A percentile compares a stretch with the other conserved stretches of the same genome.
These are phyloP conservation scores for Pythium aquatile DNA, from an alignment of 352 stramenopile genomes.

Conservation along the genomic window DNA sequence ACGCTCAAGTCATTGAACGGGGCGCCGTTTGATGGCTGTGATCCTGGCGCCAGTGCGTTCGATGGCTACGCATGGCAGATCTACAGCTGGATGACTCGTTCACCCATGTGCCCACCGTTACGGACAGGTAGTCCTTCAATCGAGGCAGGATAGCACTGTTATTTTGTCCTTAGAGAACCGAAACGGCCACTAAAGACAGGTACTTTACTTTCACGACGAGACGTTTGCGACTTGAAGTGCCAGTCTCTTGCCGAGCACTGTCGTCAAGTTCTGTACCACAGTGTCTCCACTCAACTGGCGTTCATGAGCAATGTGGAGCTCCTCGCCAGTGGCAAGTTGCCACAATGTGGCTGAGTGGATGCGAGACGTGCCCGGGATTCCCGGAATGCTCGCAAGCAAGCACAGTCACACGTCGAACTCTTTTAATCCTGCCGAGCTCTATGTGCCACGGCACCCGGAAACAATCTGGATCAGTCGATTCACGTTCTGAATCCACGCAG, in stretches of 20 bases:
- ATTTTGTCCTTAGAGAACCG: too few species aligned
- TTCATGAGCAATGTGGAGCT: not conserved
- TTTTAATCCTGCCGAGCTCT: too few species aligned
- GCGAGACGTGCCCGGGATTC: too few species aligned
- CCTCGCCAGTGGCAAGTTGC: not conserved
- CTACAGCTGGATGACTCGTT: not conserved
- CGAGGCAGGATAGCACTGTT: too few species aligned
- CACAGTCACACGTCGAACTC: too few species aligned
- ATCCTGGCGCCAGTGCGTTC: not conserved
- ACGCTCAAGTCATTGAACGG: not conserved
- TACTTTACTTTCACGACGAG: not conserved
- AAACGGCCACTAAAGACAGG: not conserved
- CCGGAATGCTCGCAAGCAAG: too few species aligned
- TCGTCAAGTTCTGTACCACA: slow-evolving; percentile 1
- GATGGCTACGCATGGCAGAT: not conserved
- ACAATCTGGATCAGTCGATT: too few species aligned
- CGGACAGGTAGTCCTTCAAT: not conserved
- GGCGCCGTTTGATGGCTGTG: not conserved
- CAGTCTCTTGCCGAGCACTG: not conserved
- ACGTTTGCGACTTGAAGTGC: slow-evolving; percentile 1
- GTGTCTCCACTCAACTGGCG: not conserved
- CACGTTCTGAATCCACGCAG: too few species aligned
- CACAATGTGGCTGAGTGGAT: not conserved
- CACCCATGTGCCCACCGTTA: not conserved
- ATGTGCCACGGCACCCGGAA: too few species aligned